These are phyloP conservation scores for Myrica gale DNA, from an alignment of 306 rosid species.

Conservation along the genomic window DNA sequence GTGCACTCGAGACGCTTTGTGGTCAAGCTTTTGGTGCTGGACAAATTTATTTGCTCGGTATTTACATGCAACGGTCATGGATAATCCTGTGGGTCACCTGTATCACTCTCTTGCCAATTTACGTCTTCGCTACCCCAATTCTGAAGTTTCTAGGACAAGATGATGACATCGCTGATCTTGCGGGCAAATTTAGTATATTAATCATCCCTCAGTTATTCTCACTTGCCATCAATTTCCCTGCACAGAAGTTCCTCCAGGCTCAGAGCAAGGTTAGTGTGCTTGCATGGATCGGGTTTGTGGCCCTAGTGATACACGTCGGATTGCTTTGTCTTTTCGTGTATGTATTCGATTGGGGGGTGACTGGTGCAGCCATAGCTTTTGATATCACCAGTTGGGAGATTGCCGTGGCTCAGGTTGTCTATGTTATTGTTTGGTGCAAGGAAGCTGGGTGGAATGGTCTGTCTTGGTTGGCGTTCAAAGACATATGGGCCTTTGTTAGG, in stretches of 20 bases:
- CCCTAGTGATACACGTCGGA: conserved; percentile 49
- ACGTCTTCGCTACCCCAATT: conserved; percentile 65
- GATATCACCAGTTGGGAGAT: conserved; percentile 67
- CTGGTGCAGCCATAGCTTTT: conserved; percentile 72
- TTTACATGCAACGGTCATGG: conserved; percentile 93
- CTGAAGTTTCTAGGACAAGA: conserved; percentile 71
- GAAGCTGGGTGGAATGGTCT: conserved; percentile 76
- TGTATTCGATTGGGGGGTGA: conserved; percentile 50
- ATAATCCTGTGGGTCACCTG: conserved; percentile 49
- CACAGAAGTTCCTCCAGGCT: conserved; percentile 82
- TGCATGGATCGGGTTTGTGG: conserved; percentile 64
- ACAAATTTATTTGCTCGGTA: conserved; percentile 64
- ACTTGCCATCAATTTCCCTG: conserved; percentile 65
- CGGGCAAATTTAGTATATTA: conserved; percentile 51
- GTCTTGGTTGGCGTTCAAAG: conserved; percentile 68
- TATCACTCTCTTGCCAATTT: conserved; percentile 58
- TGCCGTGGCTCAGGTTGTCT: conserved; percentile 55
- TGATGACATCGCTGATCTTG: conserved; percentile 61
- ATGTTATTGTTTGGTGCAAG: conserved; percentile 73
- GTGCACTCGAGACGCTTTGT: conserved; percentile 85
- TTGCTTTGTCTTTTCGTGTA: conserved; percentile 62
- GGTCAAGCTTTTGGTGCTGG: conserved; percentile 98
- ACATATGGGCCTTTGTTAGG: conserved; percentile 74
- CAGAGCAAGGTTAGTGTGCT: conserved; percentile 74
- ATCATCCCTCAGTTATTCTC: conserved; percentile 75